Evolutionary conservation across 352 stramenopile species (phyloP).

Genomic region (Aphanomyces euteiches): DNA sequence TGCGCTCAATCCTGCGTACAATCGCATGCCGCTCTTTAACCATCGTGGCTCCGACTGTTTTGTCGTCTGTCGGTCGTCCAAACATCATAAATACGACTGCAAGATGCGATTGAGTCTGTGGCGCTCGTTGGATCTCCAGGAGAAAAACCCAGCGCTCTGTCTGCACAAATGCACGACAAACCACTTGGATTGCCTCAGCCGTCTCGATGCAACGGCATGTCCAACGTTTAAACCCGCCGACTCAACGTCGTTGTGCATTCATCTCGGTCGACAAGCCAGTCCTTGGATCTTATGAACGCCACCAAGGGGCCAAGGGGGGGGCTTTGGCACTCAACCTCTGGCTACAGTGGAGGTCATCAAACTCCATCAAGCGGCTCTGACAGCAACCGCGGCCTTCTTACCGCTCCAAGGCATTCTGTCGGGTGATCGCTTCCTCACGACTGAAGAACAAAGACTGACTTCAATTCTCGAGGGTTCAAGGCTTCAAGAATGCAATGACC

Average conservation of each 20-base stretch:
- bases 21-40: conserved; percentile 9
- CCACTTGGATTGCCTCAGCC: conserved; percentile 9
- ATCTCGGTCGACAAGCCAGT: not conserved
- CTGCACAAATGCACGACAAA: not conserved
- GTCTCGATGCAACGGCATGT: conserved; percentile 1
- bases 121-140: not conserved
- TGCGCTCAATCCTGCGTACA: not conserved
- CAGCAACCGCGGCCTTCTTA: too few species aligned
- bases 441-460: too few species aligned
- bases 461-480: too few species aligned
- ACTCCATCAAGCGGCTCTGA: too few species aligned
- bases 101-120: not conserved
- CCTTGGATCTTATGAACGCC: conserved; percentile 12
- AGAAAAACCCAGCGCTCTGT: not conserved
- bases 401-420: too few species aligned
- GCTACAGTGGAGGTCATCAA: too few species aligned
- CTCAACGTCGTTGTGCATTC: not conserved
- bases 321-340: too few species aligned
- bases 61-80: not conserved
- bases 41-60: conserved; percentile 2
- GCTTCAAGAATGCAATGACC: too few species aligned
- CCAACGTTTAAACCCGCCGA: not conserved
- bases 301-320: too few species aligned
- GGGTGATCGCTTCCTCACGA: too few species aligned
- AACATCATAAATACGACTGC: not conserved